phyloP scores from a whole-genome alignment of 768 basidiomycete species.

The Lentinula detonsa region DNA sequence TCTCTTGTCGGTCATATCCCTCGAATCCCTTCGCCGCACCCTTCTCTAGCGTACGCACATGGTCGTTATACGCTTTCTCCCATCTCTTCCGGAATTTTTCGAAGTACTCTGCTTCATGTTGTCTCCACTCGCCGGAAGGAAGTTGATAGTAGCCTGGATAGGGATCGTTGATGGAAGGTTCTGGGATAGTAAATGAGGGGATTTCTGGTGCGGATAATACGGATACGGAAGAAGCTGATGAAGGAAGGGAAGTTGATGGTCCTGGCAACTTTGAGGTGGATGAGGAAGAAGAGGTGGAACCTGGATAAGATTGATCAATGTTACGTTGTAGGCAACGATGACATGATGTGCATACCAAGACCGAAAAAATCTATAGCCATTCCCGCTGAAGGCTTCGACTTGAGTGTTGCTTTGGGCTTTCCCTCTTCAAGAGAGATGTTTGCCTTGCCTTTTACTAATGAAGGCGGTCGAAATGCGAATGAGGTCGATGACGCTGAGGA shows the following conservation, averaged over 20 bases:
- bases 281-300: constrained; percentile 13
- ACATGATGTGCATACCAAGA: constrained; percentile 34
- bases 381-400: constrained; percentile 8
- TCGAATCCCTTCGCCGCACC: constrained; percentile 66
- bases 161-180: constrained; percentile 66
- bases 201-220: constrained; percentile 66
- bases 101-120: constrained; percentile 68
- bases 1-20: constrained; percentile 44
- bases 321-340: neutral
- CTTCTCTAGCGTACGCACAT: constrained; percentile 71
- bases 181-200: constrained; percentile 63
- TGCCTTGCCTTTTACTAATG: constrained; percentile 50
- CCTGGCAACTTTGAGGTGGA: constrained; percentile 15
- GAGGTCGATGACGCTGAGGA: constrained; percentile 21
- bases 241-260: neutral
- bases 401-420: constrained; percentile 11
- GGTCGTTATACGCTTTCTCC: constrained; percentile 65
- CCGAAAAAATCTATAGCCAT: constrained; percentile 65
- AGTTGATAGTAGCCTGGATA: constrained; percentile 87
- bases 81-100: constrained; percentile 63
- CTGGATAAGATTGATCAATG: constrained; percentile 14
- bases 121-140: constrained; percentile 75
- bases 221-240: constrained; percentile 18
- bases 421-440: constrained; percentile 51
- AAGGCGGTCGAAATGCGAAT: constrained; percentile 52